Base-by-base conservation (phyloP, 176 grass and related monocot genomes). In the Oryza officinalis region DNA sequence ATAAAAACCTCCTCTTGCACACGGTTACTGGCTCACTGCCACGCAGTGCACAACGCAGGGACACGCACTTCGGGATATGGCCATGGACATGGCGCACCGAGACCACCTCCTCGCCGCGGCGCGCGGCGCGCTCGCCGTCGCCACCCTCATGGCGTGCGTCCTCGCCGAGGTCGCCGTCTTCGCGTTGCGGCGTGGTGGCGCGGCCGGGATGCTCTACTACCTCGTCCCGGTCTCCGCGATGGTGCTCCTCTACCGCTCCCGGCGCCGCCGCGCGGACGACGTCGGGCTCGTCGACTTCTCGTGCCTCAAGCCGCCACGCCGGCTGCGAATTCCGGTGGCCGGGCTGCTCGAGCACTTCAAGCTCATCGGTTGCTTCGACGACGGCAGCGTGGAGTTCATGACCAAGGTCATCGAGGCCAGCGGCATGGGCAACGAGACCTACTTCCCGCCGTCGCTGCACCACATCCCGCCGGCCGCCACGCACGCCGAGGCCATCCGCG, bases 381-480 rank as follows among this genome's bases (percentile, higher is more conserved):
- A 13, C 49, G 87, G 30, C 8, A 97, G 94, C 71, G 78, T 97
- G 13, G 84, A 88, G 76, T 97, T 97, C 84, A 97, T 97, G 94
- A 33, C 74, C 5, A 91, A 91, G 65, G 72, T 93, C 15, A 66
- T 94, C 81, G 81, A 73, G 38, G 69, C 84, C 38, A 86, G 89
- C 61, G 94, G 91, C 84, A 97, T 97, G 73, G 94, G 94, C 71
- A 80, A 97, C 45, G 91, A 97, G 87, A 93, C 94, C 33, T 94
- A 88, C 84, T 84, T 97, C 66, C 89, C 92, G 12, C 85, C 79
- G 0, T 67, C 92, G 14, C 85, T 94, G 71, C 89, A 90, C 81
- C 50, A 65, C 68, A 81, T 94, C 27, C 94, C 92, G 13, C 87
- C 92, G n/a, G 80, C 79, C 1, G 71, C 71, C 0, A 91, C 76